Evolutionary conservation across 768 basidiomycete species (phyloP).

Genomic region (Dacryopinax spathularia): DNA sequence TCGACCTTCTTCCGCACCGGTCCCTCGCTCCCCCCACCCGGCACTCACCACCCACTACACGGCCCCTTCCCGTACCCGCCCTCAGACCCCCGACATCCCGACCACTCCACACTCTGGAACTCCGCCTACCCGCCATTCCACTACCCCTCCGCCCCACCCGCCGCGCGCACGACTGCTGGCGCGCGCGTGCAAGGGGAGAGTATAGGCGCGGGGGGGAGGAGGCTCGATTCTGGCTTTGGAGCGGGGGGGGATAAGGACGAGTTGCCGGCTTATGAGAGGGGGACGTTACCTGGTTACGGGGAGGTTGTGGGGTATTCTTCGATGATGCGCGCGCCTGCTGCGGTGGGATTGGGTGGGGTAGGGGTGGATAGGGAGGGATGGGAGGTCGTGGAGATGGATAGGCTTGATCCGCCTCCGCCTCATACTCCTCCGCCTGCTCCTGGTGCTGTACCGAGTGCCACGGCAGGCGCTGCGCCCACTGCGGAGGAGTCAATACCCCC

Average conservation of each 20-base stretch:
- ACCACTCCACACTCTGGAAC: background rate
- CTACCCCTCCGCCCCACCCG: background rate
- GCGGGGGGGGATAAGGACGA: background rate
- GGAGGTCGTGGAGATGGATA: background rate
- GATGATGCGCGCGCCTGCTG: background rate
- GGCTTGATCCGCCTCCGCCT: background rate
- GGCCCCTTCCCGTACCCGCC: background rate
- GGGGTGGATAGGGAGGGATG: background rate
- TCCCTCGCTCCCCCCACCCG: background rate
- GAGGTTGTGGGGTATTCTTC: background rate
- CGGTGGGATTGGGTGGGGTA: background rate
- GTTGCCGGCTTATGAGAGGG: background rate
- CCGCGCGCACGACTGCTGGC: background rate
- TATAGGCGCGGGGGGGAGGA: background rate
- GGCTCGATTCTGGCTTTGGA: background rate
- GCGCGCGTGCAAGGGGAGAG: background rate
- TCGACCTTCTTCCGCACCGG: background rate
- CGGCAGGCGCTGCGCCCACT: background rate
- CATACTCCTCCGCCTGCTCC: background rate
- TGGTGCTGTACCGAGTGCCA: too few relatives aligned
- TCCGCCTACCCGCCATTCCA: background rate
- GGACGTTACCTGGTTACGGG: background rate
- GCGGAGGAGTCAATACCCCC: too few relatives aligned
- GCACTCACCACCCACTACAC: background rate
- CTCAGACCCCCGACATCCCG: background rate